Evolutionary conservation across 345 rosid species (phyloP).

Genomic region (Eutrema japonicum): DNA sequence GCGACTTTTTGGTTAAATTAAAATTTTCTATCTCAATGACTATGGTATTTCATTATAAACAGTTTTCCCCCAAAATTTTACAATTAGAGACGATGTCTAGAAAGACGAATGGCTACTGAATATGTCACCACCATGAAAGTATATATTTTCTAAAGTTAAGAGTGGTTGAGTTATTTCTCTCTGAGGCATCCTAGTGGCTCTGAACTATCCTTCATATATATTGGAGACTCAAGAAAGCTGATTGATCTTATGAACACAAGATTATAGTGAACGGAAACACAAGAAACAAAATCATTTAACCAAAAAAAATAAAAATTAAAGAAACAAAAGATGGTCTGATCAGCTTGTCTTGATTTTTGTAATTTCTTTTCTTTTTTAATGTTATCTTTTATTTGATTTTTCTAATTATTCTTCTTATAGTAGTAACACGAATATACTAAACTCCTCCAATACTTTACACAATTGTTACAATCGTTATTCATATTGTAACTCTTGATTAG

Average conservation of each 20-base stretch:
- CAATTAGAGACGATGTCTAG: not conserved
- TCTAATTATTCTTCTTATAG: constrained; percentile 6
- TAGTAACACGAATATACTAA: constrained; percentile 24
- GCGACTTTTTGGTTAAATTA: not conserved
- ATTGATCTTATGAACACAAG: not conserved
- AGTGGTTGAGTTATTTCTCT: not conserved
- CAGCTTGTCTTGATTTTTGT: constrained; percentile 17
- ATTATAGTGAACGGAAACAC: not conserved
- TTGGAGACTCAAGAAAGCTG: constrained; percentile 1
- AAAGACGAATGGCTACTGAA: not conserved
- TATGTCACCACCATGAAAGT: not conserved
- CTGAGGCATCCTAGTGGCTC: not conserved
- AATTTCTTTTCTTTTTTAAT: not conserved
- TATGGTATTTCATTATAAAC: not conserved
- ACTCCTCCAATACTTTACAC: constrained; percentile 14
- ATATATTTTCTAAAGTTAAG: not conserved
- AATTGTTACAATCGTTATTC: constrained; percentile 5
- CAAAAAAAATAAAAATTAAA: not conserved
- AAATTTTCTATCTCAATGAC: not conserved
- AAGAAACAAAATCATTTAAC: not conserved
- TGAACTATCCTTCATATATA: not conserved
- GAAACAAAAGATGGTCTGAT: constrained; percentile 3
- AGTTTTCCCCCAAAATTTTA: not conserved
- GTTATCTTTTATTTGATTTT: not conserved
- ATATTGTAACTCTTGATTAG: constrained; percentile 21